Percentiles rank a stretch among this genome's conserved stretches.
These are phyloP conservation scores for Nymphaea colorata DNA, from an alignment of 164 flowering plant genomes.

Conservation along the genomic window DNA sequence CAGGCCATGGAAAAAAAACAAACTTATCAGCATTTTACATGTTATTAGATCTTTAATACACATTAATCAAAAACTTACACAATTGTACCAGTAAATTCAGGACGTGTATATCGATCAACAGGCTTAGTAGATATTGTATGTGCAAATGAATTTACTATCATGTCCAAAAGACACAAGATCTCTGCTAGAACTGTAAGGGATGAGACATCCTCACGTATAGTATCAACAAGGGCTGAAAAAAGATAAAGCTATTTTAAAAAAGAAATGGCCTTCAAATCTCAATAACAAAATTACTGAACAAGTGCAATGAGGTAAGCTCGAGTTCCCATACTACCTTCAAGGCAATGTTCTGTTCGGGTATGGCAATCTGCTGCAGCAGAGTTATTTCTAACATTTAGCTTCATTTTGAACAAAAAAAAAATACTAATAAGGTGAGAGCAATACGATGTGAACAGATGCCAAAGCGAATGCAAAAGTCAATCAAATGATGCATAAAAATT, in stretches of 20 bases:
- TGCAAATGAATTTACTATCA: constrained; percentile 98
- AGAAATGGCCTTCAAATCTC: not conserved
- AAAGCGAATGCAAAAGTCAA: no score
- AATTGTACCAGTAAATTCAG: constrained; percentile 66
- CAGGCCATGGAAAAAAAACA: no score
- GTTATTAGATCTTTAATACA: not conserved
- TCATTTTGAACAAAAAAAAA: constrained; percentile 4
- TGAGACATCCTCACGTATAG: constrained; percentile 71
- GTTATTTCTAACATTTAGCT: constrained; percentile 94
- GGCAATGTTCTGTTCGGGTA: constrained; percentile 71
- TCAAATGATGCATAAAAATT: no score
- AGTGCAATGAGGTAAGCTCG: no score
- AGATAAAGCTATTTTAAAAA: not conserved
- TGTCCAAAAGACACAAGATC: constrained; percentile 87
- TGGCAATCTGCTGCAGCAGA: constrained; percentile 97
- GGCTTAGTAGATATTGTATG: constrained; percentile 85
- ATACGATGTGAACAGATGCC: no score
- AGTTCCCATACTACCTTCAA: constrained; percentile 52
- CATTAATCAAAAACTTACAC: not conserved
- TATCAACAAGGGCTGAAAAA: constrained; percentile 61
- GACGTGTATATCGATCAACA: constrained; percentile 78
- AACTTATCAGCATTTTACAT: no score
- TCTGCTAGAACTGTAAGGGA: constrained; percentile 85
- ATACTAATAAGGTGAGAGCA: no score
- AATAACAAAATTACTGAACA: no score